Percentiles rank a stretch among this genome's conserved stretches.
phyloP scores from a whole-genome alignment of 2,329 filamentous ascomycete species.

The Stagonosporopsis cucurbitacearum region DNA sequence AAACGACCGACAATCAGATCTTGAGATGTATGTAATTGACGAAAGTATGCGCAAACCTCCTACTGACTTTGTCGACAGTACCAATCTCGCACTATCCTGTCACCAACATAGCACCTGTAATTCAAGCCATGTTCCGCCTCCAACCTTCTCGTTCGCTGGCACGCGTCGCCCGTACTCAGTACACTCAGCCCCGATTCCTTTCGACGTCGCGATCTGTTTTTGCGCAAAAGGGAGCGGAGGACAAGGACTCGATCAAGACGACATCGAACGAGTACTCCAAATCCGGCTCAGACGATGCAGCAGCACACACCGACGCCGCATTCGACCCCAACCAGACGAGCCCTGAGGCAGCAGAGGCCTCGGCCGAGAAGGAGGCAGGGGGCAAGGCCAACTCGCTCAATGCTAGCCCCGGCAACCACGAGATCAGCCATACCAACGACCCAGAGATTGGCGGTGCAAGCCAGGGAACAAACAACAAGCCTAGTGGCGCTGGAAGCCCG shows the following conservation, averaged over 20 bases:
- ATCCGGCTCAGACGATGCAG: conserved; percentile 67
- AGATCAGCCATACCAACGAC: conserved; percentile 59
- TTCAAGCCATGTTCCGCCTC: conserved; percentile 34
- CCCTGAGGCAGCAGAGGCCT: conserved; percentile 65
- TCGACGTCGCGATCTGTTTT: conserved; percentile 30
- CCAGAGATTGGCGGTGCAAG: conserved; percentile 48
- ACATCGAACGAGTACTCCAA: conserved; percentile 71
- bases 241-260: conserved; percentile 67
- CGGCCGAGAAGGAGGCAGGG: conserved; percentile 46
- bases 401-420: conserved; percentile 66
- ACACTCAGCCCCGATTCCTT: conserved; percentile 29
- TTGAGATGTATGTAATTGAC: neutral
- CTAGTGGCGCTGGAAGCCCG: conserved; percentile 46
- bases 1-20: neutral
- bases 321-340: conserved; percentile 72
- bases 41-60: neutral
- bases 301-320: conserved; percentile 65
- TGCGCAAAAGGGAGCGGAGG: conserved; percentile 53
- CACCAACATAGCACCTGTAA: neutral
- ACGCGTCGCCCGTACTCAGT: conserved; percentile 22
- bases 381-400: conserved; percentile 55
- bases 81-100: neutral
- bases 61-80: neutral
- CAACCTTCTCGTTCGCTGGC: conserved; percentile 30
- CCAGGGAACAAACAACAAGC: conserved; percentile 42